Percentiles rank a stretch among this genome's conserved stretches.
Conservation (phyloP, 2,329 filamentous ascomycete species). For the Exophiala sp. region DNA sequence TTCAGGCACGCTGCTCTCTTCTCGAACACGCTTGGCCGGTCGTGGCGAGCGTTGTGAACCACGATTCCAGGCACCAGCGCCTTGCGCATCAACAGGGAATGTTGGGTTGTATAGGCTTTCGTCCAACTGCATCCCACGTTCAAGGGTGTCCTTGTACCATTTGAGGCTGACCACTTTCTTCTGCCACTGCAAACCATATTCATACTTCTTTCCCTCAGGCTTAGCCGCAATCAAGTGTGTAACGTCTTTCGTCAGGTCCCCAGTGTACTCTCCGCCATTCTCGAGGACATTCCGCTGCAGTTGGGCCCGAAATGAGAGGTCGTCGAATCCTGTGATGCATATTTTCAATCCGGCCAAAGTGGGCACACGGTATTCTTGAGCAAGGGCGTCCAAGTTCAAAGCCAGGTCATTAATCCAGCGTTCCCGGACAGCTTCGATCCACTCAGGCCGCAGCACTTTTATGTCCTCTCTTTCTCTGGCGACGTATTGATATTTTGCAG, state of each 20-base stretch:
- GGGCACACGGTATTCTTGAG: slow-evolving; percentile 52
- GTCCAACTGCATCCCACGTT: slow-evolving; percentile 85
- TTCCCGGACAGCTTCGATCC: slow-evolving; percentile 75
- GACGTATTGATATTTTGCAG: slow-evolving; percentile 92
- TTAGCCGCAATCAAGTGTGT: slow-evolving; percentile 81
- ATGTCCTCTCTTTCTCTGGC: slow-evolving; percentile 85
- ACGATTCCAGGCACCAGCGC: slow-evolving; percentile 70
- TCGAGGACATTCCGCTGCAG: slow-evolving; percentile 65
- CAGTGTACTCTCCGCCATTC: slow-evolving; percentile 80
- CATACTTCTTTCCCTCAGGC: slow-evolving; percentile 84
- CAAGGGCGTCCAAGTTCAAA: slow-evolving; percentile 68
- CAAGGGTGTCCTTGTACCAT: slow-evolving; percentile 80
- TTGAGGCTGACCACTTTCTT: slow-evolving; percentile 74
- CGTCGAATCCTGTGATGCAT: slow-evolving; percentile 68
- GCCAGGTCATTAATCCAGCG: slow-evolving; percentile 77
- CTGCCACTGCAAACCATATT: slow-evolving; percentile 77
- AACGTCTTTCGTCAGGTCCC: slow-evolving; percentile 78
- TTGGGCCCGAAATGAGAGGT: slow-evolving; percentile 62
- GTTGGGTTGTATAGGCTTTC: slow-evolving; percentile 79
- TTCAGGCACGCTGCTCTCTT: slow-evolving; percentile 49
- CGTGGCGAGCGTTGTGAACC: slow-evolving; percentile 46
- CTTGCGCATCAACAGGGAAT: slow-evolving; percentile 67
- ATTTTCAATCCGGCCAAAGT: slow-evolving; percentile 55
- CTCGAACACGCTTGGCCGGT: slow-evolving; percentile 59
- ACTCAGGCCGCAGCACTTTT: slow-evolving; percentile 73